Evolutionary conservation across 768 basidiomycete genomes (phyloP).

Genomic region (Macrolepiota dolichaula): DNA sequence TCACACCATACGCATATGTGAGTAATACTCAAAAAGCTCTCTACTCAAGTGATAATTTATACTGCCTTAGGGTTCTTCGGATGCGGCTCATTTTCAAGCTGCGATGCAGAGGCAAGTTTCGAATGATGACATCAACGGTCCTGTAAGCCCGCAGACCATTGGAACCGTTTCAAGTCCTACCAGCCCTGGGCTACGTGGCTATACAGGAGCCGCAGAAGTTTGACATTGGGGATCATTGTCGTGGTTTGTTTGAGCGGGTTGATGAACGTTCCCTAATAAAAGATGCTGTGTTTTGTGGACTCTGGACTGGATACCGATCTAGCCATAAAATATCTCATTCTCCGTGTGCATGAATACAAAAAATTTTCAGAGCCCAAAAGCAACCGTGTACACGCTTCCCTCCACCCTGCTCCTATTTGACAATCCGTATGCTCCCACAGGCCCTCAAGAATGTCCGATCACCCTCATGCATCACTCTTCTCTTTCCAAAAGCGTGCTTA

Average conservation of each 20-base stretch:
- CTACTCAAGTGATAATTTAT: not conserved
- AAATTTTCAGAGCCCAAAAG: too few species aligned
- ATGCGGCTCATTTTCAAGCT: constrained; percentile 17
- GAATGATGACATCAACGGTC: constrained; percentile 25
- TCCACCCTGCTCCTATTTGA: too few species aligned
- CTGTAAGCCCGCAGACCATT: constrained; percentile 6
- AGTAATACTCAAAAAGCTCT: not conserved
- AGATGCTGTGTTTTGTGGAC: too few species aligned
- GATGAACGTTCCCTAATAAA: too few species aligned
- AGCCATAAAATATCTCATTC: not conserved
- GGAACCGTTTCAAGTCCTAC: not conserved
- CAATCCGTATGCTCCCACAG: too few species aligned
- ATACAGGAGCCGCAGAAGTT: constrained; percentile 30
- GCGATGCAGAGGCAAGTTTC: constrained; percentile 23
- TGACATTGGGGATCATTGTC: constrained; percentile 14
- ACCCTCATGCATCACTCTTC: not conserved
- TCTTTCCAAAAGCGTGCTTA: not conserved
- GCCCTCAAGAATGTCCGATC: too few species aligned
- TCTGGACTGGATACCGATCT: not conserved
- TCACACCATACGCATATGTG: constrained; percentile 9
- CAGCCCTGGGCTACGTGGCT: constrained; percentile 17
- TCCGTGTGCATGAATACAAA: too few species aligned
- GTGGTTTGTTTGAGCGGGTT: not conserved
- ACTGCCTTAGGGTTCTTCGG: constrained; percentile 18
- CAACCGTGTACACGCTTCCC: too few species aligned